These are phyloP conservation scores for Mycosphaerella sp. DNA, from an alignment of 2,329 filamentous ascomycete species.

Conservation along the genomic window DNA sequence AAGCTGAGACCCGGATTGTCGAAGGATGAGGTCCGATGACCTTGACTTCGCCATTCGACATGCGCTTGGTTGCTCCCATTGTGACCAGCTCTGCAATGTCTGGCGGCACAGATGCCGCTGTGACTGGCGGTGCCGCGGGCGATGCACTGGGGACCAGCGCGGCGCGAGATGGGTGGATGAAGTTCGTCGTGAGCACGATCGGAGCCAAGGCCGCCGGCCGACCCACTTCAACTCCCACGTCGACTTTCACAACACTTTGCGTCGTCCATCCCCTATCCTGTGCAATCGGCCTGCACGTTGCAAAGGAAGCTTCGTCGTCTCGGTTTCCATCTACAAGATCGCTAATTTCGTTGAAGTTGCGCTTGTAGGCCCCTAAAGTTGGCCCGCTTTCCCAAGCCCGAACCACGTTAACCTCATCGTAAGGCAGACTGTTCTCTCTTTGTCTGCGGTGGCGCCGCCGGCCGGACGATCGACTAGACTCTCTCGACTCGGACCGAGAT, in stretches of 20 bases:
- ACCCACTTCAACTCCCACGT: not conserved
- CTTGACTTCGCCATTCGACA: slow-evolving; percentile 32
- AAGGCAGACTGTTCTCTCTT: slow-evolving; percentile 1
- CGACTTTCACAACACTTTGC: too few relatives aligned
- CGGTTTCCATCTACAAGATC: not conserved
- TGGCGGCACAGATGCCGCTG: slow-evolving; percentile 6
- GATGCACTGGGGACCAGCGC: not conserved
- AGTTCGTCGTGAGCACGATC: slow-evolving; percentile 3
- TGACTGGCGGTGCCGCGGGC: not conserved
- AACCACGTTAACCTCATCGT: not conserved
- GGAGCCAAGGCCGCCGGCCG: slow-evolving; percentile 4
- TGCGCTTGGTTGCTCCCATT: slow-evolving; percentile 32
- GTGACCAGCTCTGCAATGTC: not conserved
- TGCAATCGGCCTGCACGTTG: not conserved
- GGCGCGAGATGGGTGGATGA: slow-evolving; percentile 8
- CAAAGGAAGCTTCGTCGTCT: not conserved
- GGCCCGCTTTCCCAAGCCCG: not conserved
- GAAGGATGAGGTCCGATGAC: slow-evolving; percentile 53
- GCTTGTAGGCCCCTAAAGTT: not conserved
- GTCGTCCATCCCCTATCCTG: not conserved
- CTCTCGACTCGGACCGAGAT: not conserved
- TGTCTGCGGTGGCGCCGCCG: slow-evolving; percentile 11
- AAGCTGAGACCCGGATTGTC: slow-evolving; percentile 59
- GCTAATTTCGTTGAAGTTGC: not conserved
- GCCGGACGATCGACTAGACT: not conserved